These are phyloP conservation scores for Colletotrichum tropicale DNA, from an alignment of 2,329 filamentous ascomycete genomes.

Conservation along the genomic window DNA sequence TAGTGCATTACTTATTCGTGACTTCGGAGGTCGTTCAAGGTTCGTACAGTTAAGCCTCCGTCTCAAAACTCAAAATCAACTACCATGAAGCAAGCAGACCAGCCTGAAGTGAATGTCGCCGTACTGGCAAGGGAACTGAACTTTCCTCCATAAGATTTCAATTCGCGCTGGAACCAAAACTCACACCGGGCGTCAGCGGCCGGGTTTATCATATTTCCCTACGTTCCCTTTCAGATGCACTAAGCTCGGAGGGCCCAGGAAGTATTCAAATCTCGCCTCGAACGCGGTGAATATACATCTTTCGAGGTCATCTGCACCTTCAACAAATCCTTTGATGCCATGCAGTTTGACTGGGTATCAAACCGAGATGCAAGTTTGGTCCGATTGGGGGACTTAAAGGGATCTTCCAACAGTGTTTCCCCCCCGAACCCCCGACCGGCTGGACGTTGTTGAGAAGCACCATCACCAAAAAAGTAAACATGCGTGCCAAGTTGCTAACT, in stretches of 20 bases:
- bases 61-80: neutral
- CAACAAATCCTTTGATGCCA: neutral
- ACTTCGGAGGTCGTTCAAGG: neutral
- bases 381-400: neutral
- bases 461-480: neutral
- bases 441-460: neutral
- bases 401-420: neutral
- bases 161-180: accelerated
- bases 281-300: too few species aligned
- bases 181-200: neutral
- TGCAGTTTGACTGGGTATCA: neutral
- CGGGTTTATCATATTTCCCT: accelerated
- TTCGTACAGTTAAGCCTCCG: accelerated
- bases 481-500: neutral
- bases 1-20: neutral
- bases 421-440: too few species aligned
- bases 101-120: neutral
- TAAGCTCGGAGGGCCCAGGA: neutral
- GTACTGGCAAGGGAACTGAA: neutral
- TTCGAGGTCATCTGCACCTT: neutral
- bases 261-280: neutral
- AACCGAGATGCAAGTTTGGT: neutral
- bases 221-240: neutral
- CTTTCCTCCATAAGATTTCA: neutral
- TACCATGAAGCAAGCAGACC: neutral